A percentile compares a stretch with the other conserved stretches of the same genome.
Evolutionary conservation across 2,329 filamentous ascomycete species (phyloP).

Genomic region (Hymenoscyphus fraxineus): DNA sequence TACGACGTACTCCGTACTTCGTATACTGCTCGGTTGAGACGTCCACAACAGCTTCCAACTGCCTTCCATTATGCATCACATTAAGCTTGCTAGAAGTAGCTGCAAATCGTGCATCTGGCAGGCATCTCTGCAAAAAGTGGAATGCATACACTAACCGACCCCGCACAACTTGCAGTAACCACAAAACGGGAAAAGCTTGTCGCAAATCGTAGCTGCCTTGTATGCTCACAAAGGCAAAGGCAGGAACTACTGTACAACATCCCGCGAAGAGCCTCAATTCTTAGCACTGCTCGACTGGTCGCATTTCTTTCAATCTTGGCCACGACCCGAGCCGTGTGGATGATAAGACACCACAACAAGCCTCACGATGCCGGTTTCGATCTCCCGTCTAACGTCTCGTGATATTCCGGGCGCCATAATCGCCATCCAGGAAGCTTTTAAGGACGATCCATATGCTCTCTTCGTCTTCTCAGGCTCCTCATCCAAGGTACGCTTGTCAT

Average conservation of each 20-base stretch:
- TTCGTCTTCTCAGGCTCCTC: constrained; percentile 60
- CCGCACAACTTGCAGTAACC: background rate
- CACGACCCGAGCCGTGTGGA: background rate
- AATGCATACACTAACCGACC: background rate
- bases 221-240: background rate
- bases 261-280: background rate
- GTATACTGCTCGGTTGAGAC: background rate
- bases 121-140: background rate
- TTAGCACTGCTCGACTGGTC: background rate
- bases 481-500: background rate
- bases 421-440: constrained; percentile 64
- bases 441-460: constrained; percentile 61
- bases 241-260: background rate
- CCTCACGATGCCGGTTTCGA: constrained; percentile 49
- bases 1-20: no score
- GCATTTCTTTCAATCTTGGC: background rate
- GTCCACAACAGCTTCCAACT: background rate
- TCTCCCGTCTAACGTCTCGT: constrained; percentile 50
- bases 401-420: constrained; percentile 63
- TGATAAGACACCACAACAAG: background rate
- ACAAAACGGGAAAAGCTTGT: background rate
- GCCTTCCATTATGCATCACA: background rate
- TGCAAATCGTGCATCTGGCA: background rate
- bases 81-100: no score
- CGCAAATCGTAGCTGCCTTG: background rate